Base-by-base conservation (phyloP, 2,329 filamentous ascomycete genomes). In the Grosmannia huntii region DNA sequence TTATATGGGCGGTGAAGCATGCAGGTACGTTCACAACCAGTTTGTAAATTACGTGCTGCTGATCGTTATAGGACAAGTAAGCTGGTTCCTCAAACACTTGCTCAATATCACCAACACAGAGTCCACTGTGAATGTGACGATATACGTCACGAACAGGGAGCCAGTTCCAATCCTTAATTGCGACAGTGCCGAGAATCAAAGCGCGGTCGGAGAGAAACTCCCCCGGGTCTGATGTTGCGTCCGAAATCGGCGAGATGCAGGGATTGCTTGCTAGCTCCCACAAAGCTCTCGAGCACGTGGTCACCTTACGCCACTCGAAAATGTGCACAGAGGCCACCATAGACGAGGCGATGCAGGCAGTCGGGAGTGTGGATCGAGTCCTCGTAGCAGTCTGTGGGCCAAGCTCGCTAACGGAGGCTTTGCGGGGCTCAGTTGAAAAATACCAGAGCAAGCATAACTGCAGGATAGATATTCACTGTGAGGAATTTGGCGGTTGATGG, bases 1-100 rank as follows among this genome's bases (percentile, higher is more conserved):
- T 62, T 51, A n/a, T 62, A 5, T 62, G 61, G 61, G 57, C 61
- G 1, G 61, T 62, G 1, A 41, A 12, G 19, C 14, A 33, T 48
- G 9, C 23, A 48, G 53, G 53, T 55, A 14, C 23, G 53, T 55
- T 27, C 25, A n/a, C 12, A 21, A 38, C 6, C 6, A n/a, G n/a
- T 4, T 10, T 28, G 6, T 2, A 46, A 16, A n/a, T n/a, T n/a
- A 41, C 2, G 7, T 46, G 51, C 3, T 19, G 23, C 12, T 27
- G 2, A 36, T 54, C n/a, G 6, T 14, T 16, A 27, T 12, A 54
- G 60, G 44, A 25, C 55, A 52, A 23, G 19, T 62, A 11, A 48
- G 25, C 31, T 62, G 60, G 60, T 62, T 62, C 19, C 4, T 12
- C 4, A 16, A 53, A 14, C 58, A 60, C 10, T 16, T 60, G 12